Conservation (phyloP, 202 grass and related monocot genomes). For the Schoenoplectus tabernaemontani region DNA sequence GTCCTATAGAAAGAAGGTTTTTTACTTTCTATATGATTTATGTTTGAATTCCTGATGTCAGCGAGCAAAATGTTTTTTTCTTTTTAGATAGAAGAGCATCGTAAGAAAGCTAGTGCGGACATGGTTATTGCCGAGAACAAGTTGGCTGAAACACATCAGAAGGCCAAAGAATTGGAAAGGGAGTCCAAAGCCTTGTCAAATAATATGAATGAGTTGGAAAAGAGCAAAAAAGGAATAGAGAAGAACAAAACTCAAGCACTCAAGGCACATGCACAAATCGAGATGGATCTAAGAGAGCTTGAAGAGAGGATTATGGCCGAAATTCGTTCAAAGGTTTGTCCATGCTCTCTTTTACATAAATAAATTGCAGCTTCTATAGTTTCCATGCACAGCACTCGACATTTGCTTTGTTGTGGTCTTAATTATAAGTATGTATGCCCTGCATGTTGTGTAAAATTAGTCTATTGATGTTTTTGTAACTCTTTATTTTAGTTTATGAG, state of each 20-base stretch:
- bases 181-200: constrained; percentile 73
- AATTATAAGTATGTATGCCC: not conserved
- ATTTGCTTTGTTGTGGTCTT: not conserved
- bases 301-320: constrained; percentile 74
- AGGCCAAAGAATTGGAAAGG: constrained; percentile 68
- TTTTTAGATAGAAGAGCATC: constrained; percentile 82
- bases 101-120: constrained; percentile 75
- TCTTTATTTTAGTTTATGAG: not conserved
- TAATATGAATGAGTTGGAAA: constrained; percentile 70
- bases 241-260: constrained; percentile 74
- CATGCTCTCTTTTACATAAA: not conserved
- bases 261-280: constrained; percentile 72
- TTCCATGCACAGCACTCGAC: not conserved
- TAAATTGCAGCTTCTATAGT: not conserved
- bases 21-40: not conserved
- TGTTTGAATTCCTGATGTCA: not conserved
- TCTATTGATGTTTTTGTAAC: not conserved
- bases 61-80: not conserved
- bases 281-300: constrained; percentile 92
- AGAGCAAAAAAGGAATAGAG: constrained; percentile 68
- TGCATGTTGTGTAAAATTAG: not conserved
- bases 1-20: not conserved
- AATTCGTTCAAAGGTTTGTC: constrained; percentile 70
- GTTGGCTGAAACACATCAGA: constrained; percentile 76
- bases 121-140: constrained; percentile 73